Conservation (phyloP, 148 eudicot genomes). For the Rhododendron williamsianum region DNA sequence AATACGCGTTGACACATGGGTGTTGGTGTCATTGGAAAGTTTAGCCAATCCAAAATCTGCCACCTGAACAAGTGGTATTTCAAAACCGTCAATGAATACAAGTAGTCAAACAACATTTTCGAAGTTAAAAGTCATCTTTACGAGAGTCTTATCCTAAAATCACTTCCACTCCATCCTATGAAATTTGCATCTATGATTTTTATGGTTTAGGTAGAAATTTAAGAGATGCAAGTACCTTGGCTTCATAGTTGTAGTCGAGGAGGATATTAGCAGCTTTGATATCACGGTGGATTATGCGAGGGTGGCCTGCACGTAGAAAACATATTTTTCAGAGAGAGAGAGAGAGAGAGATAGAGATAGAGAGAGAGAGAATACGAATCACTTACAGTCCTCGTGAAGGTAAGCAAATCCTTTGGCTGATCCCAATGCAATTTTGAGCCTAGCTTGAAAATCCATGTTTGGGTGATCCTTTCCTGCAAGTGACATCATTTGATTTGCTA, state of each 20-base stretch:
- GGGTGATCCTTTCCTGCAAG: slow-evolving; percentile 40
- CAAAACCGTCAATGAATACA: not conserved
- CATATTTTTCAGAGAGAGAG: not conserved
- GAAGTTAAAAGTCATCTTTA: not conserved
- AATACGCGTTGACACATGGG: slow-evolving; percentile 88
- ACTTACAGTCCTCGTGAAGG: slow-evolving; percentile 68
- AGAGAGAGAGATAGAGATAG: not conserved
- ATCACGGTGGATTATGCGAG: slow-evolving; percentile 74
- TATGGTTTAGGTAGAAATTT: not conserved
- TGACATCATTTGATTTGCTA: not conserved
- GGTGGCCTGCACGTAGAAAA: slow-evolving; percentile 45
- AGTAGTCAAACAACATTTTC: not conserved
- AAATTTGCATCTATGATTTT: not conserved
- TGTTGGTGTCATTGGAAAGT: slow-evolving; percentile 54
- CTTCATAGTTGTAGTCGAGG: slow-evolving; percentile 54
- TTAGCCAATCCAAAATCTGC: slow-evolving; percentile 94
- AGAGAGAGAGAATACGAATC: not conserved
- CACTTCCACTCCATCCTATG: not conserved
- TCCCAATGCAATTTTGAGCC: slow-evolving; percentile 57
- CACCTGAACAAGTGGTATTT: slow-evolving; percentile 38
- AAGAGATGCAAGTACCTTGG: slow-evolving; percentile 45
- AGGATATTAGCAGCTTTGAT: slow-evolving; percentile 79
- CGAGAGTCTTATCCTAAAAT: not conserved
- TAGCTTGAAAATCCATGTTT: slow-evolving; percentile 38
- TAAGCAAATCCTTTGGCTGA: slow-evolving; percentile 64